Percentiles rank a stretch among this genome's conserved stretches.
Conservation (phyloP, 495 filamentous ascomycete species). For the Lindgomyces ingoldianus region DNA sequence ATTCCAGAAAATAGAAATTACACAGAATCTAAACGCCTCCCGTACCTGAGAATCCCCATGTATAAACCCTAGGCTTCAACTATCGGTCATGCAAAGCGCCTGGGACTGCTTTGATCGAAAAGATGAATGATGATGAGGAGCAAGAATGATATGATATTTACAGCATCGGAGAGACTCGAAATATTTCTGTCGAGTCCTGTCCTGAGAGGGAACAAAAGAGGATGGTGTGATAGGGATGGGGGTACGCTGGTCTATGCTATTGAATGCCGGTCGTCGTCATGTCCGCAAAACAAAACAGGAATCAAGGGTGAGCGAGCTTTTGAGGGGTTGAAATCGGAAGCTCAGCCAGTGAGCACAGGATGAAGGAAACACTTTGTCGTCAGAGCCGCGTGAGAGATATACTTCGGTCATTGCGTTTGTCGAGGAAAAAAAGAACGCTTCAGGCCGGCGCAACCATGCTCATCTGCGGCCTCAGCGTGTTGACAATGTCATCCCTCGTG, state of each 20-base stretch:
- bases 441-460: slow-evolving; percentile 43
- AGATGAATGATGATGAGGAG: background rate
- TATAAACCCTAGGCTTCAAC: slow-evolving; percentile 16
- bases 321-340: slow-evolving; percentile 3
- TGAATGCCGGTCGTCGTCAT: slow-evolving; percentile 25
- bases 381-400: background rate
- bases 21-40: slow-evolving; percentile 29
- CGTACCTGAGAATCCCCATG: slow-evolving; percentile 7
- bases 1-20: slow-evolving; percentile 32
- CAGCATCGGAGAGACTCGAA: background rate
- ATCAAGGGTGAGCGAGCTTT: slow-evolving; percentile 28
- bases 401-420: slow-evolving; percentile 6
- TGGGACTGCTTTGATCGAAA: background rate
- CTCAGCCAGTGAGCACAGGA: slow-evolving; percentile 32
- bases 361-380: slow-evolving; percentile 23
- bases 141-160: slow-evolving; percentile 19
- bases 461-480: slow-evolving; percentile 77
- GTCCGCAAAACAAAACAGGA: slow-evolving; percentile 20
- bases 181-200: too few relatives aligned
- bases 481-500: slow-evolving; percentile 69
- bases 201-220: too few relatives aligned
- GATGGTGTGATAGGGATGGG: too few relatives aligned
- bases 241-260: slow-evolving; percentile 36
- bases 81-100: slow-evolving; percentile 20
- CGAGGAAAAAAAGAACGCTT: slow-evolving; percentile 19